Base-by-base conservation (phyloP, 1,284 basidiomycete species). In the Pseudozyma hubeiensis region DNA sequence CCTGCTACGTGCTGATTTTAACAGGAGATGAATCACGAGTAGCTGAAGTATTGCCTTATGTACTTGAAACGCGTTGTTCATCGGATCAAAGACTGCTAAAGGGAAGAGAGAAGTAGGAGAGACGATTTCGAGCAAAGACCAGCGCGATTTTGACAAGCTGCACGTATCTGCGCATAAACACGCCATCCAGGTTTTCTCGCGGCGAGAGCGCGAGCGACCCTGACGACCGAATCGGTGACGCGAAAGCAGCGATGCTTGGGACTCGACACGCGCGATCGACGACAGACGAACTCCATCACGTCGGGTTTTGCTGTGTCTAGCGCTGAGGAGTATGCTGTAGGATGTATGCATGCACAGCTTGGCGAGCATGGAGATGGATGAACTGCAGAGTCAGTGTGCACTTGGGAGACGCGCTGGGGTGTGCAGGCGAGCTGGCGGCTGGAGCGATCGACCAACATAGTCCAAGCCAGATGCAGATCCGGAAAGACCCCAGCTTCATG, bases 111-210 rank as follows among this genome's bases (percentile, higher is more conserved):
- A 58, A 17, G 41, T 9, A 43, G 19, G 40, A 47, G n/a, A n/a
- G 33, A 16, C 4, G 1, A 49, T 39, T 44, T 9, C 31, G 16
- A 19, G 16, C 19, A 34, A 37, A 9, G 48, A 53, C 37, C 59
- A 61, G 58, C 54, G 58, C 54, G 58, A 67, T 58, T 61, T 67
- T 55, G 53, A 57, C 58, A 57, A 45, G 41, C 46, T 35, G 43
- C 51, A 58, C 52, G 63, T 45, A 54, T 49, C 52, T 44, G 39
- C 34, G 63, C 50, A 40, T 46, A 44, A 45, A 50, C 7, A 41
- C 34, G 31, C n/a, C 40, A 39, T 45, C 50, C 52, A 53, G 50
- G 40, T 48, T 53, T 44, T 33, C 14, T 10, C 9, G 8, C 14
- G 8, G 35, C 9, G 11, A 13, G 34, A 35, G 45, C 24, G 45